Evolutionary conservation across 129 eudicot species (phyloP), one percentile per base, ranked within the genome.

Genomic region (Ambrosia artemisiifolia): DNA sequence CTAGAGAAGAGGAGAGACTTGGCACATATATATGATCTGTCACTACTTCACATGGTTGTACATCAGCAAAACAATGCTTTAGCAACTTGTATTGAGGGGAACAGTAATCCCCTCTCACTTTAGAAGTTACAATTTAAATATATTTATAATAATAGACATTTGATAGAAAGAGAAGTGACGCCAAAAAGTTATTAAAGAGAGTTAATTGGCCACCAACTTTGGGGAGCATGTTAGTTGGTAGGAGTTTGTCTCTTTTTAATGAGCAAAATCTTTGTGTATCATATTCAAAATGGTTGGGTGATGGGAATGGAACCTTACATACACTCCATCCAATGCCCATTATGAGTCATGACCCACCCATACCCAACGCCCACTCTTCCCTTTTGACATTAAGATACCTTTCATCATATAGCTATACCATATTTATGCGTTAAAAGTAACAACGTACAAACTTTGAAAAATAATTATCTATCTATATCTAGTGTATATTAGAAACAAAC

Each of bases 211-310:
- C 74, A 79, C 83, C 83, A 72, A 79, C 83, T 74, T 72, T 72
- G 24, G 78, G 78, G 64, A 73, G 70, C 70, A 73, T 73, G 79
- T 67, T 73, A 66, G 83, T 79, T 79, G 79, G 83, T 79, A 73
- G 75, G 79, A 73, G 79, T 57, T 73, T 79, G 83, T 48, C 36
- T 34, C 75, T 69, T 73, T 79, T 60, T 49, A 79, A 55, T 79
- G 82, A 79, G 73, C 74, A 79, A 64, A 72, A 72, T 76, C 20
- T 38, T 33, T 50, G 36, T 62, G 71, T 28, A 49, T 61, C 17
- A 56, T 56, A 56, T 56, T 20, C 36, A 56, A 56, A 56, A 61
- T 61, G 42, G 20, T 14, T 14, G 63, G 30, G 51, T 63, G 46
- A 78, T 72, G 82, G 72, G 73, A 72, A 78, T 78, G 78, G 78